A percentile compares a stretch with the other conserved stretches of the same genome.
Conservation (phyloP, 2,329 filamentous ascomycete genomes). For the Purpureocillium takamizusanense region DNA sequence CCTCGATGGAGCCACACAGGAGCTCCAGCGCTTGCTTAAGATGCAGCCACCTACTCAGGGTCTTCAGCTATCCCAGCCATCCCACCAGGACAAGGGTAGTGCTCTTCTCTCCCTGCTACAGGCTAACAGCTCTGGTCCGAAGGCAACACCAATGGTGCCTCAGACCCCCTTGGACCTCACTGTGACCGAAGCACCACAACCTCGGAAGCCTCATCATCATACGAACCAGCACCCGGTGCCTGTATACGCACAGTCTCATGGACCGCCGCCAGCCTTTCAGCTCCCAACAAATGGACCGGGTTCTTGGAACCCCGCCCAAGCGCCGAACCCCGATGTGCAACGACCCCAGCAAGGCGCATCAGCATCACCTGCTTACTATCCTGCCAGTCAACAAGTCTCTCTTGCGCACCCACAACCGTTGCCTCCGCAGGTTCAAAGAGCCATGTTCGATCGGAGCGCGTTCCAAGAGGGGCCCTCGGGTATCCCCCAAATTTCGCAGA, state of each 20-base stretch:
- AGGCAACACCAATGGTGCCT: conserved; percentile 19
- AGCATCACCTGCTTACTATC: conserved; percentile 7
- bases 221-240: conserved; percentile 34
- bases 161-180: conserved; percentile 48
- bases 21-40: conserved; percentile 46
- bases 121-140: conserved; percentile 14
- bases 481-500: background rate
- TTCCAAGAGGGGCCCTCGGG: conserved; percentile 16
- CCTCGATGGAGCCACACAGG: conserved; percentile 39
- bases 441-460: conserved; percentile 32
- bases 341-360: too few relatives aligned
- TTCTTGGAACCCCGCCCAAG: conserved; percentile 8
- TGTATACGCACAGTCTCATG: conserved; percentile 11
- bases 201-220: conserved; percentile 49
- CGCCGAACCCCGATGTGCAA: background rate
- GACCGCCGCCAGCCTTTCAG: conserved; percentile 22
- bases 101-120: conserved; percentile 46
- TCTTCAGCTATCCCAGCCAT: conserved; percentile 22
- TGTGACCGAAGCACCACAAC: conserved; percentile 37
- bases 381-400: conserved; percentile 12
- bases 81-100: conserved; percentile 36
- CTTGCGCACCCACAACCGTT: conserved; percentile 37
- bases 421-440: conserved; percentile 46
- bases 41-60: conserved; percentile 44
- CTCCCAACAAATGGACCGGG: conserved; percentile 11